Evolutionary conservation across 495 filamentous ascomycete species (phyloP).

Genomic region (Viridothelium virens): DNA sequence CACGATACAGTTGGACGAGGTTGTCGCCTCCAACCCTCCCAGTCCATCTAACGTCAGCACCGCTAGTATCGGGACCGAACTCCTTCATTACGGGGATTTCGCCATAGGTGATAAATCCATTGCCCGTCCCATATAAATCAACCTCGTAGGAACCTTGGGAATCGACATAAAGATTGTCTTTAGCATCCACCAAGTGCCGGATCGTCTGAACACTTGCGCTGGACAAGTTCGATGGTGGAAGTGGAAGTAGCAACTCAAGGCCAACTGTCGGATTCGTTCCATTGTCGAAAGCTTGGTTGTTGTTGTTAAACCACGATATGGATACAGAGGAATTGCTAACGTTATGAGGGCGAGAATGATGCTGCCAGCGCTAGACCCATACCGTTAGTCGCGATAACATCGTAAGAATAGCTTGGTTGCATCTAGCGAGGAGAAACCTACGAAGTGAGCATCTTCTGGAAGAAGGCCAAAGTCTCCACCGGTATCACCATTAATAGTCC

Average conservation of each 20-base stretch:
- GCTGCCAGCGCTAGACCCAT: conserved; percentile 19
- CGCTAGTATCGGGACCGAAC: conserved; percentile 14
- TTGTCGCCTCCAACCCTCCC: conserved; percentile 16
- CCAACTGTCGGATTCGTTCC: conserved; percentile 12
- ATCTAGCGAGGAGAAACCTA: not conserved
- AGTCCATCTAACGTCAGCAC: conserved; percentile 19
- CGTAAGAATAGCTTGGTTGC: not conserved
- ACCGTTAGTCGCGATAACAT: not conserved
- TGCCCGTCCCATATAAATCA: conserved; percentile 15
- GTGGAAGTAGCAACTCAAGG: conserved; percentile 15
- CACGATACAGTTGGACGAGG: conserved; percentile 18
- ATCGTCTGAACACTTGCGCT: not conserved
- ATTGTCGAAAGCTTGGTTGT: conserved; percentile 14
- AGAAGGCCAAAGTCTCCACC: conserved; percentile 38
- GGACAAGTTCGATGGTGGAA: conserved; percentile 12
- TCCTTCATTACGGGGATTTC: conserved; percentile 18
- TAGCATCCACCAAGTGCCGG: not conserved
- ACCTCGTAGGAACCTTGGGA: conserved; percentile 21
- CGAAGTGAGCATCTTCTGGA: conserved; percentile 21
- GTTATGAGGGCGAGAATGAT: conserved; percentile 19
- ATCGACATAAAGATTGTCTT: conserved; percentile 15
- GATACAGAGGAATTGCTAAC: conserved; percentile 13
- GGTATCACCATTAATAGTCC: conserved; percentile 40
- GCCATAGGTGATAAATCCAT: conserved; percentile 20
- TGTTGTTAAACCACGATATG: conserved; percentile 23